Conservation (phyloP, 768 basidiomycete genomes). For the Lentinus brumalis region DNA sequence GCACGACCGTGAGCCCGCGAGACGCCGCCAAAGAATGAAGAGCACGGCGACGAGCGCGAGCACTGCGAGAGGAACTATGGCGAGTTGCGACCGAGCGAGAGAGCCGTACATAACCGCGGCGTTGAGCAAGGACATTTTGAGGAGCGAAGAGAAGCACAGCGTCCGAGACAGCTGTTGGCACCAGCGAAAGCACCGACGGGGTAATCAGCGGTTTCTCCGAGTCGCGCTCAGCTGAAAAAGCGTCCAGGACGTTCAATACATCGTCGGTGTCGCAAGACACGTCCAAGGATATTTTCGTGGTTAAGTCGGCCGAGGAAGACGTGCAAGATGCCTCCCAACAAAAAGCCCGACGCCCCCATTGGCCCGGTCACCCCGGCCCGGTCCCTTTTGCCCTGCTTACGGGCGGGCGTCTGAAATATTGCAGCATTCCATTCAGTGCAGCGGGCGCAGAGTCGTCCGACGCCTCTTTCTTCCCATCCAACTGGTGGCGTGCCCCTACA, state of each 20-base stretch:
- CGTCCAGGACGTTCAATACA: not conserved
- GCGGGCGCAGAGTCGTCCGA: not conserved
- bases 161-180: not conserved
- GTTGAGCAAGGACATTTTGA: constrained; percentile 16
- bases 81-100: constrained; percentile 7
- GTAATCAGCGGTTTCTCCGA: not conserved
- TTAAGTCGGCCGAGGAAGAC: not conserved
- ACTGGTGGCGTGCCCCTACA: constrained; percentile 7
- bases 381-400: not conserved
- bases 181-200: not conserved
- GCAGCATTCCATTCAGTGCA: not conserved
- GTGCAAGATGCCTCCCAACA: not conserved
- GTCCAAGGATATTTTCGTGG: not conserved
- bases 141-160: not conserved
- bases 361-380: not conserved
- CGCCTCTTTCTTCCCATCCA: constrained; percentile 1
- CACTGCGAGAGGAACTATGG: not conserved
- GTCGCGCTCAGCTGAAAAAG: not conserved
- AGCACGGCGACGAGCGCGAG: constrained; percentile 1
- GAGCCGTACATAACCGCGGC: constrained; percentile 2
- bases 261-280: not conserved
- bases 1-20: constrained; percentile 3
- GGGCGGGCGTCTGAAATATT: not conserved
- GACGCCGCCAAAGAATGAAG: constrained; percentile 6
- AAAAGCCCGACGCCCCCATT: not conserved